Percentiles rank a stretch among this genome's conserved stretches.
These are phyloP conservation scores for Fremontodendron californicum DNA, from an alignment of 345 rosid genomes.

Conservation along the genomic window DNA sequence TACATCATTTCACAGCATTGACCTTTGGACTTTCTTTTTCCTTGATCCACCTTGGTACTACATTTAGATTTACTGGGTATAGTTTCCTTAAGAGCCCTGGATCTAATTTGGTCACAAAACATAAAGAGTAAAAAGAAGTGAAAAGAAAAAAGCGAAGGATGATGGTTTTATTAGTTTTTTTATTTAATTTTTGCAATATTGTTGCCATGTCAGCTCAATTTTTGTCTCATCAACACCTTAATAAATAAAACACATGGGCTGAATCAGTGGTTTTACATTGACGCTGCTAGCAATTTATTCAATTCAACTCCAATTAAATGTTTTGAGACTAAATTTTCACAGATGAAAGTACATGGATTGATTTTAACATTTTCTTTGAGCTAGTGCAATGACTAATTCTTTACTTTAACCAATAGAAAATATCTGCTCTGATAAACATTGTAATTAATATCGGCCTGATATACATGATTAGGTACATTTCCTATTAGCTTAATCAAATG, in stretches of 20 bases:
- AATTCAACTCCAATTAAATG: background rate
- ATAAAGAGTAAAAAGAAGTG: background rate
- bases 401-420: background rate
- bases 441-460: background rate
- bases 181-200: background rate
- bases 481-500: background rate
- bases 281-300: too few relatives aligned
- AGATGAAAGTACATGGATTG: background rate
- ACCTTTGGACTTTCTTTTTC: background rate
- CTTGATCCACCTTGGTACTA: background rate
- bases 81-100: background rate
- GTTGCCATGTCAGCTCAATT: background rate
- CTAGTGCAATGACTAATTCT: background rate
- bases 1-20: background rate
- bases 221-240: background rate
- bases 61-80: background rate
- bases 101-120: background rate
- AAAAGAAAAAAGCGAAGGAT: background rate
- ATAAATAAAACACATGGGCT: background rate
- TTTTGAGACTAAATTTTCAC: background rate
- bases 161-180: background rate
- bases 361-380: background rate
- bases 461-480: background rate
- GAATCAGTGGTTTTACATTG: background rate
- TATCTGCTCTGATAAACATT: background rate